Conservation (phyloP, 2,329 filamentous ascomycete genomes). For the Colletotrichum somersetense region DNA sequence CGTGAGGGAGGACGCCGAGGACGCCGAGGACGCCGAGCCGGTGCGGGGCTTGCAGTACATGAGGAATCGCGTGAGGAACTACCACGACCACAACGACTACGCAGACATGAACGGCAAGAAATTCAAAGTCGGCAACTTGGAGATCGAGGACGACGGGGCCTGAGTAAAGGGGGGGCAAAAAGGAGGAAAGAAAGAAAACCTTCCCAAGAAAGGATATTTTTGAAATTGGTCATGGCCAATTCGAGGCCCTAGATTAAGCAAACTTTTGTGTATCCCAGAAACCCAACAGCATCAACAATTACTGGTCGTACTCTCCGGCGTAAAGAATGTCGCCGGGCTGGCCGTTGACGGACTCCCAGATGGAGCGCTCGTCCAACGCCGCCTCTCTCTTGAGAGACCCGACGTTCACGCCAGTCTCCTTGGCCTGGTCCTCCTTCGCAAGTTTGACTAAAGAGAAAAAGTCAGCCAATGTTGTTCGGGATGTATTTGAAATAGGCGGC, state of each 20-base stretch:
- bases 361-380: conserved; percentile 52
- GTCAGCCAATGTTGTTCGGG: neutral
- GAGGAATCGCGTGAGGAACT: conserved; percentile 55
- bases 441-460: conserved; percentile 52
- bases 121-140: conserved; percentile 55
- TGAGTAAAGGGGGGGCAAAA: neutral
- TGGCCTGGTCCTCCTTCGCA: conserved; percentile 54
- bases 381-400: conserved; percentile 45
- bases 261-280: neutral
- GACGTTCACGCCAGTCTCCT: conserved; percentile 48
- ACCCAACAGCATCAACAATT: neutral
- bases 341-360: conserved; percentile 63
- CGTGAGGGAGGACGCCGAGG: conserved; percentile 44
- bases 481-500: too few species aligned
- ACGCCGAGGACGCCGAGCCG: conserved; percentile 47
- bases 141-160: conserved; percentile 55
- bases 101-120: conserved; percentile 54
- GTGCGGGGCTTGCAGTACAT: conserved; percentile 57
- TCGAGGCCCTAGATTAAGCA: neutral
- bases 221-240: neutral
- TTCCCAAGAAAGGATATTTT: neutral
- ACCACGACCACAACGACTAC: conserved; percentile 55
- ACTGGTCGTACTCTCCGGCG: conserved; percentile 55
- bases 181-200: too few species aligned
- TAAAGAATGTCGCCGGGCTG: conserved; percentile 58